Evolutionary conservation across 805 yeast genomes (phyloP).

Genomic region (Ogataea paraovalis): DNA sequence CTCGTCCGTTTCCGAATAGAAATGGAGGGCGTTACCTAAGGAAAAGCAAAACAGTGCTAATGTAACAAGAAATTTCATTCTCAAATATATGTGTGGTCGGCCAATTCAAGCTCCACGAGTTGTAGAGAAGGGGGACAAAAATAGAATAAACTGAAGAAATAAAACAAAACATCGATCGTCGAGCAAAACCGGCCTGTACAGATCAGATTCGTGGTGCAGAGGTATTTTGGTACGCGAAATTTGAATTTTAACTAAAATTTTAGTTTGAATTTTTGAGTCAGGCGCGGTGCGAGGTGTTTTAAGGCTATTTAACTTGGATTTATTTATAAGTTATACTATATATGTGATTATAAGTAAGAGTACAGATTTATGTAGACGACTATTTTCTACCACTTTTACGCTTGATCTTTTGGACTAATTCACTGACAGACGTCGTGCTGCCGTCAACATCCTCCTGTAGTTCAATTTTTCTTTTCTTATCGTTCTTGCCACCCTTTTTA

Average conservation of each 20-base stretch:
- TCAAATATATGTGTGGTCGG: not conserved
- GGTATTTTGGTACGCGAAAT: no score
- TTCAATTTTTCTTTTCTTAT: slow-evolving; percentile 14
- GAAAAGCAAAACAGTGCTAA: slow-evolving; percentile 14
- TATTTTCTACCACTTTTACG: slow-evolving; percentile 13
- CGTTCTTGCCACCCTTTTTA: slow-evolving; percentile 13
- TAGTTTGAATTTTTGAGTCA: no score
- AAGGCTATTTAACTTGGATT: no score
- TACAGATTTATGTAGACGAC: not conserved
- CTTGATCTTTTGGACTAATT: slow-evolving; percentile 50
- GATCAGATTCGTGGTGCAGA: no score
- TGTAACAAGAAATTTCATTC: slow-evolving; percentile 7
- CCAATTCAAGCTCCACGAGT: not conserved
- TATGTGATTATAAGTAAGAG: no score
- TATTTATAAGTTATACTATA: no score
- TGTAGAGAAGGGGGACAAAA: not conserved
- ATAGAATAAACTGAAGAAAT: not conserved
- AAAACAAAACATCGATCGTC: no score
- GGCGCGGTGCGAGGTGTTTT: no score
- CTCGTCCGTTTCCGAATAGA: slow-evolving; percentile 73
- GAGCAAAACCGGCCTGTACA: no score
- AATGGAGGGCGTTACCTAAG: slow-evolving; percentile 54
- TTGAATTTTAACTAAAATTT: no score
- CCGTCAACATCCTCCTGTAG: no score
- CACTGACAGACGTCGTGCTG: slow-evolving; percentile 7